phyloP scores from a whole-genome alignment of 2,329 filamentous ascomycete species.

The Arthrobotrys entomopaga region DNA sequence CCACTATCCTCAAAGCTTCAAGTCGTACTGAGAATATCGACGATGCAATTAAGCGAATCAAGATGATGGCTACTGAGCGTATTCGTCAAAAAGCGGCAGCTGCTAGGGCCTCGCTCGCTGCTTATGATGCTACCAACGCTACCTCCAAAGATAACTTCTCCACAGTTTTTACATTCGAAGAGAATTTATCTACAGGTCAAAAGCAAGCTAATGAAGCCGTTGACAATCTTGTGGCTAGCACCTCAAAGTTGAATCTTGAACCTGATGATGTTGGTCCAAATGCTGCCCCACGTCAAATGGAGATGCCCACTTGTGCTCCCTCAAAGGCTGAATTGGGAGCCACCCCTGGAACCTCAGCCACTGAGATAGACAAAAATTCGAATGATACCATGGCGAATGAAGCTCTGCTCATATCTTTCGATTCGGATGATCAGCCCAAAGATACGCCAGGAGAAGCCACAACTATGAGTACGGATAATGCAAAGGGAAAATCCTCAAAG shows the following conservation, averaged over 20 bases:
- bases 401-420: background rate
- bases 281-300: background rate
- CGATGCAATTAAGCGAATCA: conserved; percentile 46
- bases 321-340: conserved; percentile 16
- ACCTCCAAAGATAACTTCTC: conserved; percentile 10
- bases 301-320: conserved; percentile 6
- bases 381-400: background rate
- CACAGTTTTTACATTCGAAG: background rate
- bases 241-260: conserved; percentile 4
- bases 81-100: conserved; percentile 40
- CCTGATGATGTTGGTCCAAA: conserved; percentile 8
- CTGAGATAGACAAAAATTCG: background rate
- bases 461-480: background rate
- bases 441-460: background rate
- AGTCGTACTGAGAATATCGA: conserved; percentile 25
- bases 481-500: conserved; percentile 6
- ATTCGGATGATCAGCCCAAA: background rate
- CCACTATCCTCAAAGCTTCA: background rate
- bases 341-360: background rate
- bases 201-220: background rate
- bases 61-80: conserved; percentile 42
- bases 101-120: conserved; percentile 15
- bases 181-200: background rate
- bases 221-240: background rate
- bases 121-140: background rate